phyloP scores from a whole-genome alignment of 768 basidiomycete genomes.

The Boletus rex-veris region DNA sequence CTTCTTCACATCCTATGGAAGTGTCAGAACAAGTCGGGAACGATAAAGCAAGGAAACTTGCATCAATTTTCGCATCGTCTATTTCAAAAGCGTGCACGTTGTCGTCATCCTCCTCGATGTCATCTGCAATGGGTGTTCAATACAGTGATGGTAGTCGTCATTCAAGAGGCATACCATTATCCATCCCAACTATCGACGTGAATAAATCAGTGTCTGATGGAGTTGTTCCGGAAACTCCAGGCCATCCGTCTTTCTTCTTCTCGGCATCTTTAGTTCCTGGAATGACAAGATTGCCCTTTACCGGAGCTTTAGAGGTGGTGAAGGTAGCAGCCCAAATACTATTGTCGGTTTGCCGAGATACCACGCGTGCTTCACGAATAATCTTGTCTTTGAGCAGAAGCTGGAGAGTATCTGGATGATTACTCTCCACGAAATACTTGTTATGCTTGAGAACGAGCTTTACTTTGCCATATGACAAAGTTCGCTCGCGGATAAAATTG shows the following conservation, averaged over 20 bases:
- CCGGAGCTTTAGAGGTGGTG: constrained; percentile 79
- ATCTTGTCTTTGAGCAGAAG: constrained; percentile 79
- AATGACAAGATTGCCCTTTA: constrained; percentile 78
- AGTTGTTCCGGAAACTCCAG: constrained; percentile 26
- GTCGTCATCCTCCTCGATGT: constrained; percentile 97
- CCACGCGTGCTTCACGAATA: constrained; percentile 81
- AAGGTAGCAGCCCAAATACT: constrained; percentile 75
- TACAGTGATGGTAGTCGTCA: neutral
- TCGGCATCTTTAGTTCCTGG: constrained; percentile 77
- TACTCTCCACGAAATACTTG: constrained; percentile 95
- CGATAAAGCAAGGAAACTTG: constrained; percentile 32
- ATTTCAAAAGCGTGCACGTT: constrained; percentile 98
- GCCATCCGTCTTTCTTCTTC: constrained; percentile 60
- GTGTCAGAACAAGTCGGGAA: constrained; percentile 5
- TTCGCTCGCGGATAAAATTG: constrained; percentile 87
- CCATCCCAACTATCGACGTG: constrained; percentile 94
- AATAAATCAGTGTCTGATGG: constrained; percentile 75
- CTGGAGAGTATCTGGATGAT: constrained; percentile 90
- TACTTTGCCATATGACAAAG: constrained; percentile 96
- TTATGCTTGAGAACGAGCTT: constrained; percentile 98
- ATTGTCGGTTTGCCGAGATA: constrained; percentile 63
- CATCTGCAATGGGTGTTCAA: constrained; percentile 50
- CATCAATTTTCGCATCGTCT: constrained; percentile 90
- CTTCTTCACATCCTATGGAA: constrained; percentile 82
- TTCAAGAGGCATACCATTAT: constrained; percentile 55